phyloP scores from a whole-genome alignment of 176 grass and related monocot species.

The Cenchrus purpureus region DNA sequence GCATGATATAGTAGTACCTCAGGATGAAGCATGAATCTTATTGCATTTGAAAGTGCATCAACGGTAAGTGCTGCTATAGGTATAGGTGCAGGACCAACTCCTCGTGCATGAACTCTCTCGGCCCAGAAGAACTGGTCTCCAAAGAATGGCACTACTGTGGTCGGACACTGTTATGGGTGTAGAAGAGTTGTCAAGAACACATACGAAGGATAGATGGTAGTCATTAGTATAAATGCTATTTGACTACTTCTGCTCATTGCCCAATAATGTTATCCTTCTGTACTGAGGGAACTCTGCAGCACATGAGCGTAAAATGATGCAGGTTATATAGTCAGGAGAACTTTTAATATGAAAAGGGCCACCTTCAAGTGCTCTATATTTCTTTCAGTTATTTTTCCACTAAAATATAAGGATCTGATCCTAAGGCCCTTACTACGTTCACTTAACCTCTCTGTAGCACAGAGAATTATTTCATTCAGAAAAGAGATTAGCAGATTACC shows the following conservation, averaged over 20 bases:
- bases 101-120: slow-evolving; percentile 76
- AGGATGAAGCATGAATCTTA: slow-evolving; percentile 90
- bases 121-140: slow-evolving; percentile 99
- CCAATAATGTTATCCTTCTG: slow-evolving; percentile 13
- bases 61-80: slow-evolving; percentile 80
- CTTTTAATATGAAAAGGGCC: not conserved
- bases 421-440: not conserved
- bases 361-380: slow-evolving; percentile 8
- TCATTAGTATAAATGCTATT: slow-evolving; percentile 1
- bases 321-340: slow-evolving; percentile 24
- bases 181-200: slow-evolving; percentile 28
- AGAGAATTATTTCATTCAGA: slow-evolving; percentile 20
- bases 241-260: not conserved
- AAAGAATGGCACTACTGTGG: slow-evolving; percentile 86
- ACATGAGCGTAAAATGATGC: slow-evolving; percentile 3
- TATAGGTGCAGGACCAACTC: slow-evolving; percentile 83
- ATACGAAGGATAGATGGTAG: not conserved
- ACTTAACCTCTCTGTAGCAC: slow-evolving; percentile 11
- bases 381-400: slow-evolving; percentile 31
- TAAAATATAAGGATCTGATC: not conserved
- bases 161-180: slow-evolving; percentile 75
- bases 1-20: slow-evolving; percentile 54
- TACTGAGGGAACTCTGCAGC: not conserved
- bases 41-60: slow-evolving; percentile 74
- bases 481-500: slow-evolving; percentile 61